phyloP scores from a whole-genome alignment of 345 rosid species.

The Citrus mangshanensis region DNA sequence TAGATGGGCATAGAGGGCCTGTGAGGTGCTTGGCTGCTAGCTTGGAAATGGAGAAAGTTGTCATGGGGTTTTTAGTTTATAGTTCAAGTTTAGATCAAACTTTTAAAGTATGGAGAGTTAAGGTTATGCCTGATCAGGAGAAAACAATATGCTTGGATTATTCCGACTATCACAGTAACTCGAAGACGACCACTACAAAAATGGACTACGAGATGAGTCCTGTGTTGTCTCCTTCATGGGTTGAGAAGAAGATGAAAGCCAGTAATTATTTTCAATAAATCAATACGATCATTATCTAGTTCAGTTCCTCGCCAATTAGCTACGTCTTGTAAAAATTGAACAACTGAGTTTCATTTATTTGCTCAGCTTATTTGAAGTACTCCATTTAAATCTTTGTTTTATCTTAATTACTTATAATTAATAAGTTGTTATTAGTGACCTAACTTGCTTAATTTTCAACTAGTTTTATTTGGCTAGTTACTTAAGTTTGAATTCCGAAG shows the following conservation, averaged over 20 bases:
- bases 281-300: too few relatives aligned
- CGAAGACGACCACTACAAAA: neutral
- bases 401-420: neutral
- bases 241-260: conserved; percentile 36
- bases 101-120: conserved; percentile 52
- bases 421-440: too few relatives aligned
- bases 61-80: conserved; percentile 46
- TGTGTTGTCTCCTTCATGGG: conserved; percentile 57
- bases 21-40: conserved; percentile 45
- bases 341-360: too few relatives aligned
- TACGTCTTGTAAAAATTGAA: neutral
- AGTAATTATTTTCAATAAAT: conserved; percentile 26
- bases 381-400: neutral
- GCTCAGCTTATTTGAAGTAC: too few relatives aligned
- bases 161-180: conserved; percentile 11
- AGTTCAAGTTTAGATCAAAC: conserved; percentile 53
- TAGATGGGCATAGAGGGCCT: conserved; percentile 51
- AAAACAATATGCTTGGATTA: conserved; percentile 13
- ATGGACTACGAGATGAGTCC: conserved; percentile 43
- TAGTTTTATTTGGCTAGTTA: too few relatives aligned
- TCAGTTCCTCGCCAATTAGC: too few relatives aligned
- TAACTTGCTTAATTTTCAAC: too few relatives aligned
- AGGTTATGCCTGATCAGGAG: conserved; percentile 41
- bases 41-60: conserved; percentile 42
- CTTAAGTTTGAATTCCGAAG: too few relatives aligned